Conservation (phyloP, 805 yeast genomes). For the Nakazawaea molendinolei region DNA sequence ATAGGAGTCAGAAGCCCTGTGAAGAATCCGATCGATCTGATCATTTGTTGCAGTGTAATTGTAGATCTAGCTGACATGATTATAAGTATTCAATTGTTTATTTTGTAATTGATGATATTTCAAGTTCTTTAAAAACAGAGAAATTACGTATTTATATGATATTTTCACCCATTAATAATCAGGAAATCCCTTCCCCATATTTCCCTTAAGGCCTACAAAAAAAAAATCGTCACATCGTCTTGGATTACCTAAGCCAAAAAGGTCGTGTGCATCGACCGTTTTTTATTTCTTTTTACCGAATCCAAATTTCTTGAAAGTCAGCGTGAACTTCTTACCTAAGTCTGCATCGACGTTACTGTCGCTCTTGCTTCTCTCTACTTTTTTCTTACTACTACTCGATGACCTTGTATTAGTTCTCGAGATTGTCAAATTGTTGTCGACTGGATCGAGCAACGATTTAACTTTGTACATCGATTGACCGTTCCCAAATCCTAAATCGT, state of each 20-base stretch:
- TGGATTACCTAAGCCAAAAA: neutral
- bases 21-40: constrained; percentile 9
- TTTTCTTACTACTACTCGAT: neutral
- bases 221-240: no score
- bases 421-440: neutral
- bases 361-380: constrained; percentile 9
- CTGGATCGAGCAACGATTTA: constrained; percentile 18
- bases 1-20: constrained; percentile 10
- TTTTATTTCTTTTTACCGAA: constrained; percentile 2
- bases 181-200: neutral
- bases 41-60: neutral
- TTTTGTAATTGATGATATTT: neutral
- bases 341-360: neutral
- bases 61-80: no score
- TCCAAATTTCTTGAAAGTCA: constrained; percentile 9
- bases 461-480: constrained; percentile 16
- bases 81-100: no score
- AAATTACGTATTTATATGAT: neutral
- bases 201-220: no score
- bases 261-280: neutral
- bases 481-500: constrained; percentile 14
- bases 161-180: neutral
- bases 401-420: constrained; percentile 4
- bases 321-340: constrained; percentile 1
- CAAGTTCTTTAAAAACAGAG: neutral